phyloP scores from a whole-genome alignment of 2,329 filamentous ascomycete species.

The Daldinia sp. region DNA sequence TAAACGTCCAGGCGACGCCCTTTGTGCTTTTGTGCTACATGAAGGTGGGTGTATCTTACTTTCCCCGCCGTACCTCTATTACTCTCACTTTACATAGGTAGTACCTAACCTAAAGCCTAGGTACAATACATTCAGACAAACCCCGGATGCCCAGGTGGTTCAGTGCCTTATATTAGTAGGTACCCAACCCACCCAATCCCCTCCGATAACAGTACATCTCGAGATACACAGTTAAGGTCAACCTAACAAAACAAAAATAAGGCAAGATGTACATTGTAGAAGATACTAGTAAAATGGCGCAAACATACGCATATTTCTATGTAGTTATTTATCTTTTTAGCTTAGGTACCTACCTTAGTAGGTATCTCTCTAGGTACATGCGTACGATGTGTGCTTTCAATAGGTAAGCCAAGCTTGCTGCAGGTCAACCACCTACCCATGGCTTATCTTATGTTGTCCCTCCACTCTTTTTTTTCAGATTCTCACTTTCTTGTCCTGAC shows the following conservation, averaged over 20 bases:
- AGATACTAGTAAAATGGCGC: slow-evolving; percentile 8
- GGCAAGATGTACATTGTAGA: too few species aligned
- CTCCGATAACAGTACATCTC: slow-evolving; percentile 5
- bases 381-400: too few species aligned
- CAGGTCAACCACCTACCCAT: slow-evolving; percentile 3
- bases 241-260: too few species aligned
- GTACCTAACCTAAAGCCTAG: too few species aligned
- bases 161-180: slow-evolving; percentile 35
- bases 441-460: slow-evolving; percentile 26
- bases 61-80: slow-evolving; percentile 2
- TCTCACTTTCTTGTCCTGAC: slow-evolving; percentile 30
- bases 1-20: background rate
- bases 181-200: slow-evolving; percentile 33
- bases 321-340: slow-evolving; percentile 15
- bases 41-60: slow-evolving; percentile 1
- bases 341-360: background rate
- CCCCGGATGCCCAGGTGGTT: slow-evolving; percentile 13
- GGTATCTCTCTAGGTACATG: too few species aligned
- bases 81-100: slow-evolving; percentile 7
- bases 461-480: slow-evolving; percentile 24
- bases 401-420: too few species aligned
- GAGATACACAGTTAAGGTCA: too few species aligned
- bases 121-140: background rate
- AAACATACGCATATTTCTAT: background rate
- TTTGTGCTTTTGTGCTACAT: slow-evolving; percentile 14